Percentiles rank a stretch among this genome's conserved stretches.
These are phyloP conservation scores for Penicillium cinerascens DNA, from an alignment of 495 filamentous ascomycete genomes.

Conservation along the genomic window DNA sequence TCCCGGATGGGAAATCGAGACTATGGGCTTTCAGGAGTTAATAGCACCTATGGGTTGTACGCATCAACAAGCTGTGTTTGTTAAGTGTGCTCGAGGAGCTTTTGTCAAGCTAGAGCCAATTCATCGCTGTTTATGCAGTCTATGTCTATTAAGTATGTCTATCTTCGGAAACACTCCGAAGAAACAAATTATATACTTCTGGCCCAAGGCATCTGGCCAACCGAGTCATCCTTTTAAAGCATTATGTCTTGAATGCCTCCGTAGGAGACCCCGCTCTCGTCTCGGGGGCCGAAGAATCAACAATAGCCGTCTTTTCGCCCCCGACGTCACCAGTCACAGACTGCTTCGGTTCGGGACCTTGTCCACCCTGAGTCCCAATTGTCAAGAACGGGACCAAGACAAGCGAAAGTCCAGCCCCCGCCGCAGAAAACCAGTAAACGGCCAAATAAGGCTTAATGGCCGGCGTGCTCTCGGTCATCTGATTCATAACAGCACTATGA, in stretches of 20 bases:
- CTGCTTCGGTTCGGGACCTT: not conserved
- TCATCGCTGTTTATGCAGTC: not conserved
- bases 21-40: no score
- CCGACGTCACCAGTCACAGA: not conserved
- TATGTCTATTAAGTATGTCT: not conserved
- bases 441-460: slow-evolving; percentile 27
- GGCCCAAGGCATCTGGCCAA: not conserved
- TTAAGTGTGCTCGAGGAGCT: no score
- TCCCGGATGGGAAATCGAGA: not conserved
- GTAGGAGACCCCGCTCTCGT: slow-evolving; percentile 2
- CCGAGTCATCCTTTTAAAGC: not conserved
- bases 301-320: not conserved
- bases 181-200: not conserved
- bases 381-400: slow-evolving; percentile 33
- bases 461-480: slow-evolving; percentile 16
- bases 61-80: no score
- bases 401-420: slow-evolving; percentile 24
- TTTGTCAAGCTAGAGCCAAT: no score
- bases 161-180: not conserved
- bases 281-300: not conserved
- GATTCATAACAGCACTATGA: slow-evolving; percentile 15
- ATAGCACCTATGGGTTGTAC: no score
- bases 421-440: slow-evolving; percentile 32
- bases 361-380: slow-evolving; percentile 26
- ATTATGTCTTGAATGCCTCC: not conserved